Base-by-base conservation (phyloP, 2,329 filamentous ascomycete genomes). In the Xylariaceae sp. region DNA sequence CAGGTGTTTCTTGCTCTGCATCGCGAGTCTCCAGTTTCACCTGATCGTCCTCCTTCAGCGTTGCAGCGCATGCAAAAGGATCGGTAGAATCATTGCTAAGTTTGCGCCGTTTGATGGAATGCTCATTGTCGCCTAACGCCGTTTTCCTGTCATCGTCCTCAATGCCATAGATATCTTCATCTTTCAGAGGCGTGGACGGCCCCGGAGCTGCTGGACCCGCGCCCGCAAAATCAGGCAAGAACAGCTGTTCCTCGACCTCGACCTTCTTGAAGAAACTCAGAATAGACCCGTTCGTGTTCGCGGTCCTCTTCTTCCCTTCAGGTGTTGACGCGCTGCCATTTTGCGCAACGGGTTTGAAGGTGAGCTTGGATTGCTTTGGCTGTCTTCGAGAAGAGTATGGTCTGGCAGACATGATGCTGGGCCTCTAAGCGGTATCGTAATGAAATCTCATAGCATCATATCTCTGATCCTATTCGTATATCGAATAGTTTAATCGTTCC, bases 261-360 rank as follows among this genome's bases (percentile, higher is more conserved):
- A 83, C 78, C 69, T 90, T 91, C 68, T 88, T 86, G 70, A 92
- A 92, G 72, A 90, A 92, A 63, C 75, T 90, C 11, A 90, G 74
- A 37, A 91, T 90, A 63, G 86, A 90, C 5, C 79, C 90, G 63
- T 86, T 91, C 5, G 79, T 78, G 66, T 89, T 90, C 0, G 76
- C 66, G 2, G 76, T 68, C 54, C 73, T 76, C 64, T 74, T 70
- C 62, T 68, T 72, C 11, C 64, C 64, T 18, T 62, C 61, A 0
- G 66, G 56, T 10, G 66, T 68, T 57, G 69, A 70, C 44, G 62
- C 58, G 17, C 55, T 63, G 48, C 63, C 59, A n/a, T 63, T 64
- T 34, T 61, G 60, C 5, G 62, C 55, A 11, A 62, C 55, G 17
- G 66, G 55, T 34, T 66, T 62, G 45, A 72, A 73, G 54, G 64